Evolutionary conservation across 1,284 basidiomycete genomes (phyloP), one percentile per base, ranked within the genome.

Genomic region (Takashimella tepidaria): DNA sequence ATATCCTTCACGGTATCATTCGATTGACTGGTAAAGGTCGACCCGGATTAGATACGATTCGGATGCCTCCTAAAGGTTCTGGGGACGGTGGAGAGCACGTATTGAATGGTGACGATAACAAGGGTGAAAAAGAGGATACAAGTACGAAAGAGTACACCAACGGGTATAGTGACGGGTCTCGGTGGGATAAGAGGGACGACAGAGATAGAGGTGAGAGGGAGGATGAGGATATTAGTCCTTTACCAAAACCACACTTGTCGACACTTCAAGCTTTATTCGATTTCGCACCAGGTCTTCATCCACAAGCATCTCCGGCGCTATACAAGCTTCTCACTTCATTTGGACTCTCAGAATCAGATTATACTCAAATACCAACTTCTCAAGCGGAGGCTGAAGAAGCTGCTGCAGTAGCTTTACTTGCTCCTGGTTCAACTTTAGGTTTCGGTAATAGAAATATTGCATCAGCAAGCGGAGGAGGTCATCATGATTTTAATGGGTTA

Each of bases 181-280:
- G 31, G 10, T 37, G 31, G 31, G 31, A 37, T 16, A 43, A 50
- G 16, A 26, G 25, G 6, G 51, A 3, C 19, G 43, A 10, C 10
- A 22, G 20, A 19, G 43, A 45, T 8, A 22, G 19, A 22, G 19
- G 10, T 10, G 45, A 16, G 23, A n/a, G 26, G 16, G 45, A 16
- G 23, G 45, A 47, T 16, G 45, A 6, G 13, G 23, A 47, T 16
- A 25, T 23, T 5, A 24, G 26, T 45, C 59, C 59, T 0, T 47
- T 68, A 12, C 69, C 69, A 1, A 52, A 60, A 26, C 61, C 66
- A 8, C 60, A 63, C 47, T 41, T 67, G 22, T 56, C 64, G 19
- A 66, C 61, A 1, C 42, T 76, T 4, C 65, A 69, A 43, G 50
- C 58, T 41, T 61, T 76, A 5, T 66, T 76, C 58, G 60, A 56